Evolutionary conservation across 1,284 basidiomycete species (phyloP).

Genomic region (Fistulina hepatica): DNA sequence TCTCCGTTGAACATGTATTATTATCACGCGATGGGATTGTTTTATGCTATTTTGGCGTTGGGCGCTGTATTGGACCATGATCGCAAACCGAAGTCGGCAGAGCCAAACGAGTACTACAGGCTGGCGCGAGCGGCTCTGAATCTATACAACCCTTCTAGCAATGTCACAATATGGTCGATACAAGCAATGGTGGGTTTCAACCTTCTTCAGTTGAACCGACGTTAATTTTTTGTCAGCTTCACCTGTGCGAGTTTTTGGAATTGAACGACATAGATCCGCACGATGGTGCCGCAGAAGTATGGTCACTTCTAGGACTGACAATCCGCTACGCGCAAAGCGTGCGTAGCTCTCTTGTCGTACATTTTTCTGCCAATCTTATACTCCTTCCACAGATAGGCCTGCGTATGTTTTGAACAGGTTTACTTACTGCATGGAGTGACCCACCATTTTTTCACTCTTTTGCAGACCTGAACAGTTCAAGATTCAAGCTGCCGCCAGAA

Average conservation of each 20-base stretch:
- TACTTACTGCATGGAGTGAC: slow-evolving; percentile 6
- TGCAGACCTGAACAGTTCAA: slow-evolving; percentile 47
- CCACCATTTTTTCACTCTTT: not conserved
- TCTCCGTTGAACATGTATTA: slow-evolving; percentile 11
- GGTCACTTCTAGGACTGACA: slow-evolving; percentile 44
- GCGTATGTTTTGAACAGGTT: slow-evolving; percentile 38
- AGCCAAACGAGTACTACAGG: slow-evolving; percentile 49
- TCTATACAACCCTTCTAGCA: slow-evolving; percentile 32
- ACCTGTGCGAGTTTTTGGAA: slow-evolving; percentile 48
- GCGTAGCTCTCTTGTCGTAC: slow-evolving; percentile 3
- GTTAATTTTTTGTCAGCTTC: no score
- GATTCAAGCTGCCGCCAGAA: slow-evolving; percentile 43
- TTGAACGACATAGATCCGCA: slow-evolving; percentile 40
- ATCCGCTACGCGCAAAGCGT: slow-evolving; percentile 42
- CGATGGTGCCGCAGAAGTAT: slow-evolving; percentile 37
- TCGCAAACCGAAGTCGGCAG: slow-evolving; percentile 31
- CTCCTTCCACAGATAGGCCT: slow-evolving; percentile 50
- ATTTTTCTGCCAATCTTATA: slow-evolving; percentile 1
- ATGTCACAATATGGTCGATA: slow-evolving; percentile 42
- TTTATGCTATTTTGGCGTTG: slow-evolving; percentile 46
- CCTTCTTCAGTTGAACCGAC: no score
- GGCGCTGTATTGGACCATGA: slow-evolving; percentile 39
- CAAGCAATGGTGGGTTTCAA: no score
- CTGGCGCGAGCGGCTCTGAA: slow-evolving; percentile 39
- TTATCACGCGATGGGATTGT: slow-evolving; percentile 38